Percentiles rank a stretch among this genome's conserved stretches.
Evolutionary conservation across 148 eudicot genomes (phyloP).

Genomic region (Persicaria tinctoria): DNA sequence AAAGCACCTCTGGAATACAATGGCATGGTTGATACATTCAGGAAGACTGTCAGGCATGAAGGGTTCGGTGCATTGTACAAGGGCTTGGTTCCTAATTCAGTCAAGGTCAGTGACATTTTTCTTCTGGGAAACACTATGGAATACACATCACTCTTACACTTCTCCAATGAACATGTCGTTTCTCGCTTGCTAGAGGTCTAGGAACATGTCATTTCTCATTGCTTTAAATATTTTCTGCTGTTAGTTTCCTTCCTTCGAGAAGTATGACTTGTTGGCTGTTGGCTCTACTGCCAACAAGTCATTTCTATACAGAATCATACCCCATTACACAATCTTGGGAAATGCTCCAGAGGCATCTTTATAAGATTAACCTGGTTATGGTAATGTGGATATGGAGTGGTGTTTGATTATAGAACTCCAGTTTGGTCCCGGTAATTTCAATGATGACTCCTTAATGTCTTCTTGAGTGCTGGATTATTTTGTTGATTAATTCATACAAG

Average conservation of each 20-base stretch:
- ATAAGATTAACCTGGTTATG: too few species aligned
- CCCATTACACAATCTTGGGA: too few species aligned
- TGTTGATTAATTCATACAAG: too few species aligned
- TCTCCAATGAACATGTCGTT: neutral
- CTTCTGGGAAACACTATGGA: neutral
- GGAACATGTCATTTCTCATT: neutral
- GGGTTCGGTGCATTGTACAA: slow-evolving; percentile 85
- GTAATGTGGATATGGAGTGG: too few species aligned
- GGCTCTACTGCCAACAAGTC: too few species aligned
- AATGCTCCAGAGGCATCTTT: too few species aligned
- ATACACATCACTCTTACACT: neutral
- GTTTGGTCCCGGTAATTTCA: too few species aligned
- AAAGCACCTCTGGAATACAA: slow-evolving; percentile 64
- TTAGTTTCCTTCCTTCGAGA: slow-evolving; percentile 10
- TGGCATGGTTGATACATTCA: slow-evolving; percentile 88
- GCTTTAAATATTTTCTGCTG: slow-evolving; percentile 1
- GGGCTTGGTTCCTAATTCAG: slow-evolving; percentile 93
- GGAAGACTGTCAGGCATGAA: slow-evolving; percentile 72
- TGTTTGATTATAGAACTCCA: too few species aligned
- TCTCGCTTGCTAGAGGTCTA: slow-evolving; percentile 3
- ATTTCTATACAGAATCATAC: too few species aligned
- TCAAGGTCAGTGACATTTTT: slow-evolving; percentile 53
- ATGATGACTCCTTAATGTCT: too few species aligned
- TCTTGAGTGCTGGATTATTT: too few species aligned
- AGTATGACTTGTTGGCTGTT: neutral